Percentiles rank a stretch among this genome's conserved stretches.
Evolutionary conservation across 2,329 filamentous ascomycete genomes (phyloP).

Genomic region (Neocucurbitaria cava): DNA sequence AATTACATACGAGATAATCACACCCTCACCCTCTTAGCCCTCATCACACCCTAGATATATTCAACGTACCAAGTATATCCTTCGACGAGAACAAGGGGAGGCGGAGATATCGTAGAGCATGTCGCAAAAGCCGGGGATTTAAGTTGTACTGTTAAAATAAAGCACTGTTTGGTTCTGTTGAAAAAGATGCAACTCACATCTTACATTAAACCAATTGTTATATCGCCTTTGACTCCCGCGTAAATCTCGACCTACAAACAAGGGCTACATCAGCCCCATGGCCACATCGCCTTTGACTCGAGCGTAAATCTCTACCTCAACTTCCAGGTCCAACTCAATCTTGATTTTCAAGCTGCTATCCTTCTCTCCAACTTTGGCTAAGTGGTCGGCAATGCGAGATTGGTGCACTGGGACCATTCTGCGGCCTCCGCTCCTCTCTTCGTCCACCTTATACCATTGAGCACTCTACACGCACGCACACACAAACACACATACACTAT

Average conservation of each 20-base stretch:
- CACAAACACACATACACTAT: no score
- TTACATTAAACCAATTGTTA: constrained; percentile 51
- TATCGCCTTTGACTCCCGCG: constrained; percentile 43
- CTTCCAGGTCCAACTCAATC: constrained; percentile 51
- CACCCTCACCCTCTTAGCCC: background rate
- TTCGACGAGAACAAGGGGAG: no score
- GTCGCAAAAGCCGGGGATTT: background rate
- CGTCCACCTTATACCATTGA: no score
- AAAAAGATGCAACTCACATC: constrained; percentile 19
- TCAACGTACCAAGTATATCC: background rate
- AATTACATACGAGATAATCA: background rate
- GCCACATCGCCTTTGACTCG: constrained; percentile 43
- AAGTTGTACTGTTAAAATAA: background rate
- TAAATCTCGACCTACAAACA: constrained; percentile 48
- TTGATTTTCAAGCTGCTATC: constrained; percentile 52
- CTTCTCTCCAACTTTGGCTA: constrained; percentile 41
- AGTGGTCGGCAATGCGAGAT: constrained; percentile 50
- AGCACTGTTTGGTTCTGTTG: background rate
- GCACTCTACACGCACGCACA: no score
- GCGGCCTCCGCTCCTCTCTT: constrained; percentile 14
- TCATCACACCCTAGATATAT: background rate
- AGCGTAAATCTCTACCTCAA: constrained; percentile 43
- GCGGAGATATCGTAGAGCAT: background rate
- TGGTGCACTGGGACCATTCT: constrained; percentile 43
- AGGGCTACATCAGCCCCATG: constrained; percentile 39